These are phyloP conservation scores for Paralagenidium karlingii DNA, from an alignment of 352 stramenopile species.

Conservation along the genomic window DNA sequence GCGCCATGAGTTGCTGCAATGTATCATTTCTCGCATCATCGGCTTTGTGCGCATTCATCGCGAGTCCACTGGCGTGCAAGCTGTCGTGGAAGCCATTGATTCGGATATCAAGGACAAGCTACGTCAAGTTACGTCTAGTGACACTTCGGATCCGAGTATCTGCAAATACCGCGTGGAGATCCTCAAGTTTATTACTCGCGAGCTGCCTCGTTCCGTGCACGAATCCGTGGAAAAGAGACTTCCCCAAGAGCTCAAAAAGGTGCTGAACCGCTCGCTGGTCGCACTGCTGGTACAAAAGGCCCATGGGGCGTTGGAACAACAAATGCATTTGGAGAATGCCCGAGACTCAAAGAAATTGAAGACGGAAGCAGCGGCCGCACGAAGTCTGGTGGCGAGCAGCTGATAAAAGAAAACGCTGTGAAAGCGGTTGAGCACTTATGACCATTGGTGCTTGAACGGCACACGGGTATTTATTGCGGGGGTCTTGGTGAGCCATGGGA, in stretches of 20 bases:
- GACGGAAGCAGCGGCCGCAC: too few species aligned
- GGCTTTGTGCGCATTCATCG: slow-evolving; percentile 49
- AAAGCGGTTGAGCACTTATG: too few species aligned
- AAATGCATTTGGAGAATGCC: slow-evolving; percentile 53
- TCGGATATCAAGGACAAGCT: slow-evolving; percentile 58
- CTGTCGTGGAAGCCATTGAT: slow-evolving; percentile 31
- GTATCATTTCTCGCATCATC: slow-evolving; percentile 53
- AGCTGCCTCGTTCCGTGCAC: slow-evolving; percentile 56
- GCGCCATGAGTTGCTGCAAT: slow-evolving; percentile 38
- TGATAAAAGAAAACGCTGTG: too few species aligned
- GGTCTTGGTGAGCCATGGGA: too few species aligned
- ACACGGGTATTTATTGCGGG: too few species aligned
- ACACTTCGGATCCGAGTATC: slow-evolving; percentile 58
- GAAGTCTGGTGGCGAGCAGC: too few species aligned
- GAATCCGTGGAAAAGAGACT: slow-evolving; percentile 59
- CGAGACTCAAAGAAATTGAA: neutral
- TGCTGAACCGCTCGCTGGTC: slow-evolving; percentile 52
- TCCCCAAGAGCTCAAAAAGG: slow-evolving; percentile 36
- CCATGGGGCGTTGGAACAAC: slow-evolving; percentile 44
- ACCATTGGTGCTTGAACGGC: too few species aligned
- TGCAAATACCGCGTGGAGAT: slow-evolving; percentile 82
- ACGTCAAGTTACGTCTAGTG: slow-evolving; percentile 29
- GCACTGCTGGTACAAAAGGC: slow-evolving; percentile 68
- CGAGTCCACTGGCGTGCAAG: too few species aligned
- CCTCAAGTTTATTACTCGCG: slow-evolving; percentile 71